Base-by-base conservation (phyloP, 139 green algal species). In the Chlorella sp. region DNA sequence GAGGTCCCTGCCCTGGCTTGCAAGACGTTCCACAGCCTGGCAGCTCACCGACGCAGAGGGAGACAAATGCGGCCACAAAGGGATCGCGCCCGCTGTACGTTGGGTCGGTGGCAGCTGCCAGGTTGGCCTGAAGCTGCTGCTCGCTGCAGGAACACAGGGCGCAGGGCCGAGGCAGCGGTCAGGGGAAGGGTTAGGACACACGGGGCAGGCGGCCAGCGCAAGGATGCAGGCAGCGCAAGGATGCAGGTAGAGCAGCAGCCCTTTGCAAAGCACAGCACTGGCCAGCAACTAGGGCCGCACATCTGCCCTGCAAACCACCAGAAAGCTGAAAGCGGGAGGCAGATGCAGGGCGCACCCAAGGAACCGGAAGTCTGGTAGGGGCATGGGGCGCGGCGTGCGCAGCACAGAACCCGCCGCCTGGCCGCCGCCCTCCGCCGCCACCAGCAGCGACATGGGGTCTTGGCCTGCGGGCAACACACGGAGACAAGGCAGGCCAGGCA, bases 41-140 rank as follows among this genome's bases (percentile, higher is more conserved):
- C 36, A 30, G 5, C 69, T 51, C 69, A 82, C 76, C 76, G 4
- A 75, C 39, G 25, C 80, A 85, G 30, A 78, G 12, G 28, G 64
- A 78, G n/a, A 85, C 62, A 41, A 85, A 79, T 23, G 80, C 80
- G 25, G 80, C 80, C 30, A 78, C 65, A 79, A 85, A 78, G 0
- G 80, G 78, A 64, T 84, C 80, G 2, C 71, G 76, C 57, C 41
- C 25, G 32, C 76, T 60, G 38, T 82, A 57, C 4, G 11, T n/a
- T 11, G 76, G 76, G 76, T 82, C 76, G 13, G 76, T 82, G 60
- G 76, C 76, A 3, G 76, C 76, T 4, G 76, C 76, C 76, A 82
- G 36, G 76, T 73, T 72, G 38, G 76, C 76, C 55, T 85, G 65
- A 41, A 85, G 68, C 80, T 79, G 47, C 80, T 85, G 67, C 34